These are phyloP conservation scores for Barnettozyma botsteinii DNA, from an alignment of 805 yeast species.

Conservation along the genomic window DNA sequence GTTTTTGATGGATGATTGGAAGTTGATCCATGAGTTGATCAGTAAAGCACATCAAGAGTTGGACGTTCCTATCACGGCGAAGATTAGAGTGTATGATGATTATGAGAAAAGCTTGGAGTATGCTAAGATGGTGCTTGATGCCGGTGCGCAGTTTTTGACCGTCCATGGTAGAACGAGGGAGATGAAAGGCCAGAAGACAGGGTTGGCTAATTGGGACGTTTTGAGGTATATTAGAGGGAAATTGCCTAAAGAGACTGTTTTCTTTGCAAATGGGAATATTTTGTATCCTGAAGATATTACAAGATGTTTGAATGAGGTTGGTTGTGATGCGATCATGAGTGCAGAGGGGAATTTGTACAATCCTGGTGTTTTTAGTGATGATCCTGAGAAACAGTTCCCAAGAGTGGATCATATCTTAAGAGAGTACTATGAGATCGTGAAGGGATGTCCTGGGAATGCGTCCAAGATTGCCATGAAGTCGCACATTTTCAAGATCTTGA, in stretches of 20 bases:
- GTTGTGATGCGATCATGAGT: slow-evolving; percentile 91
- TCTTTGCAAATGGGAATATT: slow-evolving; percentile 94
- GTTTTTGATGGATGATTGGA: slow-evolving; percentile 97
- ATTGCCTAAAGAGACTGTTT: slow-evolving; percentile 72
- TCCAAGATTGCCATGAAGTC: slow-evolving; percentile 83
- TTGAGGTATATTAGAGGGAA: slow-evolving; percentile 72
- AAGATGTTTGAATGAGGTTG: slow-evolving; percentile 57
- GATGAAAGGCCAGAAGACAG: slow-evolving; percentile 96
- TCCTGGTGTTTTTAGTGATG: slow-evolving; percentile 80
- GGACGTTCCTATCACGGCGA: slow-evolving; percentile 88
- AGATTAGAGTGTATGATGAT: slow-evolving; percentile 84
- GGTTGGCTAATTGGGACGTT: slow-evolving; percentile 89
- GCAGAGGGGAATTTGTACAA: slow-evolving; percentile 94
- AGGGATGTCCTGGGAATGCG: slow-evolving; percentile 42
- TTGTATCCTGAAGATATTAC: slow-evolving; percentile 79
- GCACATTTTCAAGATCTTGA: slow-evolving; percentile 81
- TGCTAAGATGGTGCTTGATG: slow-evolving; percentile 80
- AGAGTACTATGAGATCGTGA: slow-evolving; percentile 82
- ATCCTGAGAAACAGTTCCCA: slow-evolving; percentile 66
- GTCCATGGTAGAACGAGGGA: slow-evolving; percentile 96
- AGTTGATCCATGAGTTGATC: slow-evolving; percentile 64
- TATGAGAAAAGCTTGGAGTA: slow-evolving; percentile 77
- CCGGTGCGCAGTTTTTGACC: slow-evolving; percentile 94
- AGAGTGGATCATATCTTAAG: slow-evolving; percentile 78
- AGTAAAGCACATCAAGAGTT: slow-evolving; percentile 67